Evolutionary conservation across 345 rosid genomes (phyloP).

Genomic region (Jatropha curcas): DNA sequence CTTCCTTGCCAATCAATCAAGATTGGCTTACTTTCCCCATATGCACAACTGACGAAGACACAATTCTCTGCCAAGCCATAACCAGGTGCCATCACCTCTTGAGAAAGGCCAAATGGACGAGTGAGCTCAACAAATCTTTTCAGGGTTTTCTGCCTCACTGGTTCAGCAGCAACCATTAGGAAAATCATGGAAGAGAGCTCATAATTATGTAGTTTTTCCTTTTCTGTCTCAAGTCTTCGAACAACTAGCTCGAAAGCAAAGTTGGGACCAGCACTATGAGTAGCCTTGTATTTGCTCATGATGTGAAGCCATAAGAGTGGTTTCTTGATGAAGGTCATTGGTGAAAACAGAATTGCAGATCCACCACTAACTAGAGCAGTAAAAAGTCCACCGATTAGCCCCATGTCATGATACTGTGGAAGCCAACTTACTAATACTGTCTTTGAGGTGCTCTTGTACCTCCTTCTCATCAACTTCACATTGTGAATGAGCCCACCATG

Average conservation of each 20-base stretch:
- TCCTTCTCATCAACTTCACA: conserved; percentile 57
- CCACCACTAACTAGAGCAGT: conserved; percentile 69
- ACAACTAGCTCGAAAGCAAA: conserved; percentile 60
- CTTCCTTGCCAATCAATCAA: conserved; percentile 67
- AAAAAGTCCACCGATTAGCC: conserved; percentile 70
- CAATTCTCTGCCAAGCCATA: conserved; percentile 77
- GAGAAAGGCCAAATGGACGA: conserved; percentile 52
- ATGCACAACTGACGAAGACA: conserved; percentile 71
- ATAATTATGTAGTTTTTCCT: conserved; percentile 33
- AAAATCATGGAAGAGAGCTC: conserved; percentile 69
- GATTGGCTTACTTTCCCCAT: conserved; percentile 57
- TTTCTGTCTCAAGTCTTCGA: conserved; percentile 56
- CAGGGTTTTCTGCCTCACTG: conserved; percentile 58
- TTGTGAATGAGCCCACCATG: conserved; percentile 66
- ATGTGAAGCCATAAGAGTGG: conserved; percentile 66
- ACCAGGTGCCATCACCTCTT: conserved; percentile 74
- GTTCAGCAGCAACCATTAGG: conserved; percentile 76
- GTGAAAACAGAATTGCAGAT: conserved; percentile 56
- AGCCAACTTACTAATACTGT: conserved; percentile 70
- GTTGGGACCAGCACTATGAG: conserved; percentile 76
- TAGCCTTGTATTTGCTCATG: conserved; percentile 52
- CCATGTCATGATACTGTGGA: conserved; percentile 81
- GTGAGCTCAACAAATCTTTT: conserved; percentile 58
- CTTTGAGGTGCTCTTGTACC: conserved; percentile 56
- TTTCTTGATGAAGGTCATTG: conserved; percentile 56